Base-by-base conservation (phyloP, 2,329 filamentous ascomycete genomes). In the Mycosphaerella sp. region DNA sequence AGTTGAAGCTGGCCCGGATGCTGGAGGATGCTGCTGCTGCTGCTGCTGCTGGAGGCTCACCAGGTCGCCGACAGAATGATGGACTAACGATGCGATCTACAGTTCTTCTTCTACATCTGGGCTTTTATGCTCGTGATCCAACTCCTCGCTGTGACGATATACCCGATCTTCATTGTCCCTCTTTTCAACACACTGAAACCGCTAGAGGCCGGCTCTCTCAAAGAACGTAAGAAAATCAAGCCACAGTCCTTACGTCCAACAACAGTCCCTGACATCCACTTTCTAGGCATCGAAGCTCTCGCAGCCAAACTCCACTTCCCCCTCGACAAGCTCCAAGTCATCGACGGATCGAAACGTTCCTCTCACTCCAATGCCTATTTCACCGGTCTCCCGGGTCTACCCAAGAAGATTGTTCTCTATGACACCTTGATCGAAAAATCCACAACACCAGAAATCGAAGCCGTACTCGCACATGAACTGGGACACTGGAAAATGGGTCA, bases 381-480 rank as follows among this genome's bases (percentile, higher is more conserved):
- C 75, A 96, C 94, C 64, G 93, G 93, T 54, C 80, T 98, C 50
- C 93, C 93, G 37, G 98, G 91, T 90, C 96, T 96, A 80, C 97
- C 97, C 80, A 94, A 97, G 77, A 94, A 97, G 76, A 98, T 98
- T 75, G 93, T 98, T 65, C 94, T 98, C 67, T 98, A 95, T 69
- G 93, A 98, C 68, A 98, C 94, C 4, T 74, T 98, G 57, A 89
- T 98, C 57, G 91, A 96, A 72, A 95, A 97, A 80, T 93, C 86
- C 69, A 82, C 90, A 56, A 84, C 87, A 3, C 80, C 93, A 66
- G 93, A 98, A 71, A 90, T 98, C 36, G 88, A 95, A 53, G 91
- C 93, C 59, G 90, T 98, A 47, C 76, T 98, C 48, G 90, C 89
- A 32, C 93, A 98, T 69, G 93, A 98, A 72, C 80, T 98, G 42